phyloP scores from a whole-genome alignment of 2,329 filamentous ascomycete species.

The Metarhizium anisopliae region DNA sequence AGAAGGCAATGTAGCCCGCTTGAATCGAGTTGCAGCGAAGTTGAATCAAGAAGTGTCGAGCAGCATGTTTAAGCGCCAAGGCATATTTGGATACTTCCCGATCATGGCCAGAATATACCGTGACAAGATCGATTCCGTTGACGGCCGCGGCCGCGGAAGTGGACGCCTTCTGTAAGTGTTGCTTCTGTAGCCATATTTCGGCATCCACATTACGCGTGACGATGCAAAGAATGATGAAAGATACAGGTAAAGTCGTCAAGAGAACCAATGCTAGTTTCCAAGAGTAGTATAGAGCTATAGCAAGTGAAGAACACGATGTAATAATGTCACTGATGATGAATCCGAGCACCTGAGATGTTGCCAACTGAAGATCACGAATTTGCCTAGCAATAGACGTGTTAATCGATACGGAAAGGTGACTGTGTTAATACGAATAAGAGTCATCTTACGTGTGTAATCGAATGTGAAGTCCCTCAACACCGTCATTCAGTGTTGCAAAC shows the following conservation, averaged over 20 bases:
- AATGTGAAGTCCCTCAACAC: conserved; percentile 61
- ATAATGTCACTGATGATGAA: conserved; percentile 55
- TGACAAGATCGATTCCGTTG: conserved; percentile 72
- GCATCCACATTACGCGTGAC: conserved; percentile 53
- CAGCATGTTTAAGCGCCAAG: conserved; percentile 46
- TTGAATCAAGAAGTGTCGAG: conserved; percentile 56
- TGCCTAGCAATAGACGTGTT: conserved; percentile 44
- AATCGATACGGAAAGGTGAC: too few species aligned
- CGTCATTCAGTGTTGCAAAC: conserved; percentile 69
- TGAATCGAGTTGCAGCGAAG: conserved; percentile 62
- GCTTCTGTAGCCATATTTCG: conserved; percentile 61
- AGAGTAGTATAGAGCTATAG: conserved; percentile 67
- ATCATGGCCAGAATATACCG: conserved; percentile 70
- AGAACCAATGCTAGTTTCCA: conserved; percentile 81
- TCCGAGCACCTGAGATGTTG: conserved; percentile 72
- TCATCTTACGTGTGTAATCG: conserved; percentile 60
- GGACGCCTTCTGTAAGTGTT: conserved; percentile 58
- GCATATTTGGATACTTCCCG: conserved; percentile 61
- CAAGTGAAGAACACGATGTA: conserved; percentile 56
- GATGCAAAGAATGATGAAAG: conserved; percentile 48
- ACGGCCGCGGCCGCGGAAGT: conserved; percentile 64
- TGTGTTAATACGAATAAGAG: background rate
- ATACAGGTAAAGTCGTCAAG: conserved; percentile 62
- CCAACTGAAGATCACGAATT: conserved; percentile 70
- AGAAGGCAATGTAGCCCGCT: conserved; percentile 62